Evolutionary conservation across 1,139 yeast species (phyloP).

Genomic region (Saccharomyces hybrid): DNA sequence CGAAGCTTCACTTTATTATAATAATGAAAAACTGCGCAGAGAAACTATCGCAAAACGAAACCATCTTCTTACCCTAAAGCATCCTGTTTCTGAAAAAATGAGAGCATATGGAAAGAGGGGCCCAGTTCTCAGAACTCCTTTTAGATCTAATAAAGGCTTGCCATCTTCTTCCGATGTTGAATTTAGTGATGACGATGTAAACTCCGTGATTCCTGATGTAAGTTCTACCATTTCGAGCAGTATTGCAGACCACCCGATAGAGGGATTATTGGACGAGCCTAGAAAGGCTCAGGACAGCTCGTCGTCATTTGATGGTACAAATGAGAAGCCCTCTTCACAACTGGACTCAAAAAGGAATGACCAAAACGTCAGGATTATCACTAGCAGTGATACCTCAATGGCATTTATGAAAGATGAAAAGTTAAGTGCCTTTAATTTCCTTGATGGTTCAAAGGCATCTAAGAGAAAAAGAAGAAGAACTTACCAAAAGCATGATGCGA

Average conservation of each 20-base stretch:
- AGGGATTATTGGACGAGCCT: background rate
- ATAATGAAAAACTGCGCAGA: background rate
- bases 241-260: background rate
- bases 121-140: background rate
- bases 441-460: conserved; percentile 10
- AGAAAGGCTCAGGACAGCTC: background rate
- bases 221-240: background rate
- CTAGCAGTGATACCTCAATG: background rate
- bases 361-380: background rate
- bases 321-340: background rate
- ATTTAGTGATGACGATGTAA: conserved; percentile 2
- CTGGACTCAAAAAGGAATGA: background rate
- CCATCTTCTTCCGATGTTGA: background rate
- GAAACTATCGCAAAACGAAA: background rate
- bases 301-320: background rate
- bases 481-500: conserved; percentile 8
- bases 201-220: background rate
- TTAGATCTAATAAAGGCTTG: background rate
- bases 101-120: background rate
- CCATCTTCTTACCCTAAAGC: background rate
- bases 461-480: conserved; percentile 17
- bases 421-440: conserved; percentile 17
- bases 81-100: background rate
- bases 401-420: background rate
- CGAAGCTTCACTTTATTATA: background rate